Base-by-base conservation (phyloP, 2,329 filamentous ascomycete species). In the Ustulina deusta region DNA sequence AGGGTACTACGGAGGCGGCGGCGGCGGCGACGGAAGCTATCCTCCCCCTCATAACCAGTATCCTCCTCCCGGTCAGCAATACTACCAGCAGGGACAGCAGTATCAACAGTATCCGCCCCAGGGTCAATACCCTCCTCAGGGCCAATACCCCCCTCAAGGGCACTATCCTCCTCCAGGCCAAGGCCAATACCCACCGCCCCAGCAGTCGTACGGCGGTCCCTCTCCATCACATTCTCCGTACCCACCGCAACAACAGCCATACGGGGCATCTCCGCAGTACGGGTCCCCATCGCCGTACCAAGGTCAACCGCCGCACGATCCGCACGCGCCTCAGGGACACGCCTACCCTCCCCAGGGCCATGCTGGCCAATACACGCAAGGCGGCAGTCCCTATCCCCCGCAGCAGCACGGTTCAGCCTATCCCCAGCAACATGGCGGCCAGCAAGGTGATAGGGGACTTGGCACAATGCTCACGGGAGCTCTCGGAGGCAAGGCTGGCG, bases 401-500 rank as follows among this genome's bases (percentile, higher is more conserved):
- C 71, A 74, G 36, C 70, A 66, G n/a, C 54, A 69, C 42, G 68
- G 56, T 49, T 27, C 61, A 15, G 40, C 32, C 55, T 44, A 70
- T 27, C 64, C 42, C 9, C 58, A 34, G 13, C 64, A 64, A 17
- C 51, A 68, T 9, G 54, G 54, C 22, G 60, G 51, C 25, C 63
- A 71, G 40, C 70, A 72, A 27, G 62, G 67, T 22, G 72, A 75
- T n/a, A 71, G 69, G 64, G 74, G 74, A 6, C 61, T 76, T 6
- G 74, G 73, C 4, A 70, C 74, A 11, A 54, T 74, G 22, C 66
- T 76, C 27, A 70, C 66, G 25, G 72, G 71, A 44, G 65, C 65
- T 15, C 44, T 74, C 25, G 73, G 63, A n/a, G 71, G 69, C 13
- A 70, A 70, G 49, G 63, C 59, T 25, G 69, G 71, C 22, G 58